These are phyloP conservation scores for Fusarium sp. DNA, from an alignment of 2,329 filamentous ascomycete genomes.

Conservation along the genomic window DNA sequence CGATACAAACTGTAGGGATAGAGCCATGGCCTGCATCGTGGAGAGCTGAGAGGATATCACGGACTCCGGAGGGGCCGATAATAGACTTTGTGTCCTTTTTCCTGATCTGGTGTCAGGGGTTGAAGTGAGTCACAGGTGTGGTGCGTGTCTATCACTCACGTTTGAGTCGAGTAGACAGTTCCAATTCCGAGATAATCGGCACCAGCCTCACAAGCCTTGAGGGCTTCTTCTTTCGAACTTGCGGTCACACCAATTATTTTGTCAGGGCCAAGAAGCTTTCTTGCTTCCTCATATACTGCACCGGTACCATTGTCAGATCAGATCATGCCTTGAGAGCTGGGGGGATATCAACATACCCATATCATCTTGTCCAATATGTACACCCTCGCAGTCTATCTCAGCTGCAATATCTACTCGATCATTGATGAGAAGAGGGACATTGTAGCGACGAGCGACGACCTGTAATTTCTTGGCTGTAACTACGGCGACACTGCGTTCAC, in stretches of 20 bases:
- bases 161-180: slow-evolving; percentile 87
- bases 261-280: slow-evolving; percentile 77
- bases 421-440: slow-evolving; percentile 89
- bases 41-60: slow-evolving; percentile 69
- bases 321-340: background rate
- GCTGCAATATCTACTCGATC: slow-evolving; percentile 91
- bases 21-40: slow-evolving; percentile 58
- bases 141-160: slow-evolving; percentile 62
- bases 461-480: slow-evolving; percentile 79
- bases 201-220: slow-evolving; percentile 77
- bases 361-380: slow-evolving; percentile 96
- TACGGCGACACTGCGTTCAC: slow-evolving; percentile 79
- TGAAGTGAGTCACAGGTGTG: background rate
- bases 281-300: slow-evolving; percentile 63
- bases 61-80: slow-evolving; percentile 68
- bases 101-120: slow-evolving; percentile 55
- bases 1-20: slow-evolving; percentile 83
- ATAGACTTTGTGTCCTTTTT: slow-evolving; percentile 86
- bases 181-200: slow-evolving; percentile 93
- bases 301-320: slow-evolving; percentile 4
- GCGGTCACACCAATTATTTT: slow-evolving; percentile 92
- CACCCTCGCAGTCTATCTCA: slow-evolving; percentile 88
- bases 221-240: slow-evolving; percentile 79
- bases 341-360: slow-evolving; percentile 70
- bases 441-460: slow-evolving; percentile 73